Percentiles rank a stretch among this genome's conserved stretches.
Conservation (phyloP, 164 flowering plant genomes). For the Platanus orientalis region DNA sequence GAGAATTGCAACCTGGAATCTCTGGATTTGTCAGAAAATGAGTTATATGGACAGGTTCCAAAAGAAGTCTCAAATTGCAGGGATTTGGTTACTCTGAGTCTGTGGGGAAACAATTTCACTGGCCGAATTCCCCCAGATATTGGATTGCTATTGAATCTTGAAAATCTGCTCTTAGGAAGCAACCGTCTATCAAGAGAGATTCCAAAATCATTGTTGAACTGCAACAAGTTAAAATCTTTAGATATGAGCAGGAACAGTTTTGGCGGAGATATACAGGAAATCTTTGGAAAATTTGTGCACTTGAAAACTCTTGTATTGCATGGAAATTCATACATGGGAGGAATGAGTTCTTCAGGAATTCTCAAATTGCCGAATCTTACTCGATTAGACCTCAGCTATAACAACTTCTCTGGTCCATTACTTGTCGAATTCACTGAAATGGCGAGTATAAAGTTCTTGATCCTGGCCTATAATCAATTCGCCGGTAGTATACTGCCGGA, state of each 20-base stretch:
- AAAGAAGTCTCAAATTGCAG: slow-evolving; percentile 45
- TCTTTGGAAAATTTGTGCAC: slow-evolving; percentile 53
- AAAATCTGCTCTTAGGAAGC: slow-evolving; percentile 50
- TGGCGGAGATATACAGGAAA: slow-evolving; percentile 50
- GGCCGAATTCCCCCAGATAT: slow-evolving; percentile 56
- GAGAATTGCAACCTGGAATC: slow-evolving; percentile 41
- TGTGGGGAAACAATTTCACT: slow-evolving; percentile 59
- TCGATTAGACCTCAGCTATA: slow-evolving; percentile 76
- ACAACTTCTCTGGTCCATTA: slow-evolving; percentile 58
- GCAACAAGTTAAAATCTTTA: slow-evolving; percentile 44
- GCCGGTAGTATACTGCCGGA: slow-evolving; percentile 58
- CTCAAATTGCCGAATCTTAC: slow-evolving; percentile 42
- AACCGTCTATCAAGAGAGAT: slow-evolving; percentile 54
- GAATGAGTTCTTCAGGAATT: slow-evolving; percentile 59
- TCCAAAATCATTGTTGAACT: slow-evolving; percentile 50
- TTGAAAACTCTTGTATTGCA: slow-evolving; percentile 54
- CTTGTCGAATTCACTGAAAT: slow-evolving; percentile 55
- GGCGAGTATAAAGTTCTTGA: slow-evolving; percentile 44
- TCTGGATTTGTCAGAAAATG: slow-evolving; percentile 69
- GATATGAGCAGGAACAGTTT: slow-evolving; percentile 65
- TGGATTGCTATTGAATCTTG: slow-evolving; percentile 41
- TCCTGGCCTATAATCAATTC: slow-evolving; percentile 60
- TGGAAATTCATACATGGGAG: slow-evolving; percentile 61
- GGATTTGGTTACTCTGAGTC: slow-evolving; percentile 31
- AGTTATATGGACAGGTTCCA: slow-evolving; percentile 46